Conservation (phyloP, 257 asterid genomes). For the Verbena officinalis region DNA sequence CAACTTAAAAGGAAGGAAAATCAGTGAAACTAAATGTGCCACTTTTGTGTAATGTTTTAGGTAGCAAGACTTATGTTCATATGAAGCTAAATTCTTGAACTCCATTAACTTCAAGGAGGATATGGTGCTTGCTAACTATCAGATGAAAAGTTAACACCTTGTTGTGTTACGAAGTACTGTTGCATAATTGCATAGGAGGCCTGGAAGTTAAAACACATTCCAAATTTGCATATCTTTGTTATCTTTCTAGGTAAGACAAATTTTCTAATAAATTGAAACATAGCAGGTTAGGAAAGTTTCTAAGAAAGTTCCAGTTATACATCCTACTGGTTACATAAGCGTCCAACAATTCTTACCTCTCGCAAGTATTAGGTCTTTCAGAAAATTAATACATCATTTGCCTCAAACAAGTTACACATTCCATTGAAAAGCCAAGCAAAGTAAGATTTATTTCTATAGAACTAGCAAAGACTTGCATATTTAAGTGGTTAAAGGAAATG, state of each 20-base stretch:
- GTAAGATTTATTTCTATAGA: neutral
- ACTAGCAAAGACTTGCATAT: constrained; percentile 14
- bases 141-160: neutral
- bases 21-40: neutral
- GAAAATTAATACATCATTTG: neutral
- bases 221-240: neutral
- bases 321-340: neutral
- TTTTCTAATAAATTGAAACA: constrained; percentile 7
- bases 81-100: constrained; percentile 10
- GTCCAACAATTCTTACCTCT: neutral
- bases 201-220: constrained; percentile 11
- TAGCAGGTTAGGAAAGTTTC: constrained; percentile 6
- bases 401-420: constrained; percentile 7
- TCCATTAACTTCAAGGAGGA: constrained; percentile 4
- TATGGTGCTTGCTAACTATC: constrained; percentile 5
- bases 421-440: constrained; percentile 10
- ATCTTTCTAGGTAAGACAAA: neutral
- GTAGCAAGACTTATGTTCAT: neutral
- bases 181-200: neutral
- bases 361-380: neutral
- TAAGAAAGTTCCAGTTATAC: neutral
- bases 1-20: constrained; percentile 26
- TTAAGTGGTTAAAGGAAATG: constrained; percentile 8
- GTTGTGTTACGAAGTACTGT: neutral
- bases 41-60: neutral